phyloP scores from a whole-genome alignment of 2,329 filamentous ascomycete genomes.

The Hysterium pulicare region DNA sequence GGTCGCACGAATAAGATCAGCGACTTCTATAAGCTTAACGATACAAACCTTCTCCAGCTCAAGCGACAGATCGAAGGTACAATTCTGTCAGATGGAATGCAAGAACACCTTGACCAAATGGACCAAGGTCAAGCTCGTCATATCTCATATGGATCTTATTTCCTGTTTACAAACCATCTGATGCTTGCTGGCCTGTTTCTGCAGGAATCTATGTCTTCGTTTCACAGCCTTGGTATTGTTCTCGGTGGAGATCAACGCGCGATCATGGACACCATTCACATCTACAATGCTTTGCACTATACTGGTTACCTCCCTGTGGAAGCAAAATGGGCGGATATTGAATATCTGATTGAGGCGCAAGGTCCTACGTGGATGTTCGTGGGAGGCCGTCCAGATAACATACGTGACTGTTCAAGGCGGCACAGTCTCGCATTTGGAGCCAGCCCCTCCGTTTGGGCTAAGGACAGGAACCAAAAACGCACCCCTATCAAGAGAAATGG shows the following conservation, averaged over 20 bases:
- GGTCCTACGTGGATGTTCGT: slow-evolving; percentile 1
- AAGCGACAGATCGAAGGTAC: not conserved
- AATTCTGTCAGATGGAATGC: too few relatives aligned
- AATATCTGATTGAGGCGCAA: slow-evolving; percentile 1
- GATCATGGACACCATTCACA: slow-evolving; percentile 1
- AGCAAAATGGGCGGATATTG: slow-evolving; percentile 1
- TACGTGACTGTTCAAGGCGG: too few relatives aligned
- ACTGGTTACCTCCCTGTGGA: not conserved
- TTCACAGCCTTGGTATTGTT: not conserved
- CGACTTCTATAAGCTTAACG: not conserved
- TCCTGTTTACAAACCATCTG: not conserved
- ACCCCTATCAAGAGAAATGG: too few relatives aligned
- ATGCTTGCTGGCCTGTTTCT: not conserved
- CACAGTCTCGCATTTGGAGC: too few relatives aligned
- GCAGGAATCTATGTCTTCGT: not conserved
- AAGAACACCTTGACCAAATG: too few relatives aligned
- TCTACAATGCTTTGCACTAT: slow-evolving; percentile 6
- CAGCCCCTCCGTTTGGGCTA: too few relatives aligned
- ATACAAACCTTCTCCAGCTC: not conserved
- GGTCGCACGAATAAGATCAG: not conserved
- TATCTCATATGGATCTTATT: not conserved
- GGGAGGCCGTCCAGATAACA: too few relatives aligned
- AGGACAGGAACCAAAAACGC: too few relatives aligned
- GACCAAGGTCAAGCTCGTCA: too few relatives aligned
- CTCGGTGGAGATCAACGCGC: not conserved